phyloP scores from a whole-genome alignment of 176 grass and related monocot genomes.

The Ensete glaucum region DNA sequence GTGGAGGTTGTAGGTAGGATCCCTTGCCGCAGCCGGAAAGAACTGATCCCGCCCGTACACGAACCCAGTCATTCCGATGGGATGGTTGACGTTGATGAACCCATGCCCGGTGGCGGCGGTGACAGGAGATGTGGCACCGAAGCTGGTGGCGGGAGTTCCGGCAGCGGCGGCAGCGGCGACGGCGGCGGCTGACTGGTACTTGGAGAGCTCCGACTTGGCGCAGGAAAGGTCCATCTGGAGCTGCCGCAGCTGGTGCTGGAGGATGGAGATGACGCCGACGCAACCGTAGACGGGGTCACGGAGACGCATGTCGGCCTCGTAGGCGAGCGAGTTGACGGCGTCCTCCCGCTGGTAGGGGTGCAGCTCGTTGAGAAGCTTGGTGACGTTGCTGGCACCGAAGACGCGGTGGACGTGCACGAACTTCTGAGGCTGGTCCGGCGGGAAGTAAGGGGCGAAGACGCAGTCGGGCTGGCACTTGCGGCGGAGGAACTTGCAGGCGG shows the following conservation, averaged over 20 bases:
- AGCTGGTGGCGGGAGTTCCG: constrained; percentile 11
- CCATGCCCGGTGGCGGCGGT: not conserved
- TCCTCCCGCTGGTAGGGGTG: constrained; percentile 90
- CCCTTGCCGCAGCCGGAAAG: not conserved
- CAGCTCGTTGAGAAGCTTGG: constrained; percentile 91
- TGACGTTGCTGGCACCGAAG: constrained; percentile 95
- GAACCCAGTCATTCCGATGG: not conserved
- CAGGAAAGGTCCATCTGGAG: constrained; percentile 83
- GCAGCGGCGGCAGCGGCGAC: constrained; percentile 6
- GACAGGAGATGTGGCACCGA: constrained; percentile 13
- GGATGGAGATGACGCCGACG: constrained; percentile 93
- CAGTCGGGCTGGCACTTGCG: constrained; percentile 98
- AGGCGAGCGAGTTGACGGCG: constrained; percentile 94
- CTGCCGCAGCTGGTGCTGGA: constrained; percentile 90
- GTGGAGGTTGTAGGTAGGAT: not conserved
- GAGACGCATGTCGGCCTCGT: constrained; percentile 98
- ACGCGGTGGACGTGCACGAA: constrained; percentile 96
- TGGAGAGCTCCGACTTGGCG: constrained; percentile 78
- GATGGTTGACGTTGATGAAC: not conserved
- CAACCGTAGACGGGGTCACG: constrained; percentile 94
- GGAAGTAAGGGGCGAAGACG: constrained; percentile 97
- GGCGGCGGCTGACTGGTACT: constrained; percentile 42
- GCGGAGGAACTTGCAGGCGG: constrained; percentile 93
- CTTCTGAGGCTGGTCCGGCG: constrained; percentile 94
- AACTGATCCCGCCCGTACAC: constrained; percentile 27